phyloP scores from a whole-genome alignment of 139 green algal genomes.

The Auxenochlorella pyrenoidosa region DNA sequence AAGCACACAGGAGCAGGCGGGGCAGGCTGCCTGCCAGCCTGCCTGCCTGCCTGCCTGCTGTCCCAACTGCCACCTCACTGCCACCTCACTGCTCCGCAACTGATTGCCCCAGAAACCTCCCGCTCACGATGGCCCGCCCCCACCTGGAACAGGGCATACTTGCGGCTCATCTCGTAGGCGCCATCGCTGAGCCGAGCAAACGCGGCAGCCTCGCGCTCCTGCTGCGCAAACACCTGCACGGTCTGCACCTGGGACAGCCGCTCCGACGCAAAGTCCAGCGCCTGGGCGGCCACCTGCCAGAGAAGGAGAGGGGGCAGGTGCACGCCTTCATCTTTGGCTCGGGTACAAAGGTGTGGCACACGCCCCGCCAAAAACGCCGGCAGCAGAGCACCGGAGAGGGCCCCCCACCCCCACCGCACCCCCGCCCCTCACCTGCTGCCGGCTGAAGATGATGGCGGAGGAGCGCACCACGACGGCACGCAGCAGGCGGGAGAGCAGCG shows the following conservation, averaged over 20 bases:
- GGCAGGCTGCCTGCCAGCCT: no score
- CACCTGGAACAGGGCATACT: slow-evolving; percentile 47
- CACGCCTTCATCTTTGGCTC: no score
- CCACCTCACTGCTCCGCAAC: no score
- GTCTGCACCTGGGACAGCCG: slow-evolving; percentile 40
- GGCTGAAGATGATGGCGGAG: slow-evolving; percentile 29
- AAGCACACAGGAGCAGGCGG: no score
- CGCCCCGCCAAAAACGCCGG: no score
- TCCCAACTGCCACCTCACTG: no score
- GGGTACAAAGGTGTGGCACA: no score
- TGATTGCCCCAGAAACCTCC: neutral
- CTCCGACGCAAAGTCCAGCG: slow-evolving; percentile 47
- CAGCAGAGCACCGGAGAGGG: neutral
- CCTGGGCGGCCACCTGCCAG: neutral
- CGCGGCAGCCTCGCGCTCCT: slow-evolving; percentile 31
- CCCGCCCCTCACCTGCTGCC: slow-evolving; percentile 31
- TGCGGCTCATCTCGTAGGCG: slow-evolving; percentile 17
- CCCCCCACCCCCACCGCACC: no score
- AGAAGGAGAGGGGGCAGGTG: no score
- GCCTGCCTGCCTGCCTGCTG: no score
- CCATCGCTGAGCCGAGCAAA: slow-evolving; percentile 7
- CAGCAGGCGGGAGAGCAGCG: slow-evolving; percentile 32
- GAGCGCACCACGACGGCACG: slow-evolving; percentile 37
- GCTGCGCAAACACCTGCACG: slow-evolving; percentile 45
- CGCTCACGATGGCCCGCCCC: no score